phyloP scores from a whole-genome alignment of 805 yeast genomes.

The Pichia scutulata region DNA sequence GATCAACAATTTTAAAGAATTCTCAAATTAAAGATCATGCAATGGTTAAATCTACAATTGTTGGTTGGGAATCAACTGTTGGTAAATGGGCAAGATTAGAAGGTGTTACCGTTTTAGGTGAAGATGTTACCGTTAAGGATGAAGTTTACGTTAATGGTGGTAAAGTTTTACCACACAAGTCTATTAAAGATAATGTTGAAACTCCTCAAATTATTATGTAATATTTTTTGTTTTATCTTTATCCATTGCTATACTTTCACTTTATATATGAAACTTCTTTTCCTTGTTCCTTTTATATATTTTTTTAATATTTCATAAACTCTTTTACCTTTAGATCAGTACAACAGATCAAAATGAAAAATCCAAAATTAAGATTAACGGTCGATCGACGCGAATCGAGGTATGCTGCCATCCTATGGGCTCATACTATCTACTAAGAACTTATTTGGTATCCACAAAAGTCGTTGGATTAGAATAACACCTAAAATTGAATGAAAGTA shows the following conservation, averaged over 20 bases:
- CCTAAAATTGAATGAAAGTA: no score
- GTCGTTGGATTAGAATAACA: no score
- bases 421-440: no score
- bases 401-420: no score
- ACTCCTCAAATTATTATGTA: slow-evolving; percentile 97
- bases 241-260: background rate
- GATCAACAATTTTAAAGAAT: slow-evolving; percentile 88
- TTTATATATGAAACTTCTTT: background rate
- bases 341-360: no score
- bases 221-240: slow-evolving; percentile 14
- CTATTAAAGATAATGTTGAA: slow-evolving; percentile 93
- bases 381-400: no score
- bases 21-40: slow-evolving; percentile 95
- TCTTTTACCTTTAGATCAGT: background rate
- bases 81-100: slow-evolving; percentile 99
- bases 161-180: slow-evolving; percentile 97
- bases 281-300: background rate
- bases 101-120: slow-evolving; percentile 96
- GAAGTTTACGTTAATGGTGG: slow-evolving; percentile 99
- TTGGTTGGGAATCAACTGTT: slow-evolving; percentile 98
- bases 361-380: no score
- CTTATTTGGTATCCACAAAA: no score
- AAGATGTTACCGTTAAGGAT: slow-evolving; percentile 96
- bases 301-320: background rate
- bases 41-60: slow-evolving; percentile 94